Evolutionary conservation across 1,284 basidiomycete species (phyloP), one percentile per base, ranked within the genome.

Genomic region (Apiotrichum siamense): DNA sequence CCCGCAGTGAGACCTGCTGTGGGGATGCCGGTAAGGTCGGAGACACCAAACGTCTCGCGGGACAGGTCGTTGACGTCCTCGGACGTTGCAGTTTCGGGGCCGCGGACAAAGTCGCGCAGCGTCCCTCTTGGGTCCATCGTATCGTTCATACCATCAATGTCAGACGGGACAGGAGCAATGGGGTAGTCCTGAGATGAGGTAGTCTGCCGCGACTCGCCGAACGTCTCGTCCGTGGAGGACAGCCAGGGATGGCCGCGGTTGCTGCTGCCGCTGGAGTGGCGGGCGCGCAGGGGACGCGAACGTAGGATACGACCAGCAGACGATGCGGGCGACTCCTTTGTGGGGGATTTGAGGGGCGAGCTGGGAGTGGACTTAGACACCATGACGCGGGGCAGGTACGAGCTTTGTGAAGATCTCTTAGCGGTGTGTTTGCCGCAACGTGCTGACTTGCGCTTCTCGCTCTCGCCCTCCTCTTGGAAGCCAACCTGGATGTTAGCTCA

Each of bases 361-460:
- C 41, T 31, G 9, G 41, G 41, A 9, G 41, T 43, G 7, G 41
- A 43, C 18, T 43, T 43, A 5, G 41, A 43, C 4, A 43, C 17
- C 41, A 43, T 43, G 9, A 18, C 25, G 7, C 41, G 41, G 4
- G 52, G 40, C 6, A 52, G 49, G 39, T 58, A 45, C 15, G 56
- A 58, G 50, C 55, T 58, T 37, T 58, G 56, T 9, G 56, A 58
- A 13, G 52, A 50, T n/a, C 56, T 43, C 29, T 52, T 50, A 25
- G 52, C 52, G 3, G 56, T 49, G 35, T 50, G 52, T 11, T 23
- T 46, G 7, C 56, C 35, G 3, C 42, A 32, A 12, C 56, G 47
- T 3, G 56, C 47, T 17, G 45, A 36, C 21, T 32, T 32, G 13
- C 41, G 25, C 10, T 33, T 31, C 17, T 44, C 46, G 9, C 13